Conservation (phyloP, 371 early-diverging fungal genomes). For the Funneliformis caledonium region DNA sequence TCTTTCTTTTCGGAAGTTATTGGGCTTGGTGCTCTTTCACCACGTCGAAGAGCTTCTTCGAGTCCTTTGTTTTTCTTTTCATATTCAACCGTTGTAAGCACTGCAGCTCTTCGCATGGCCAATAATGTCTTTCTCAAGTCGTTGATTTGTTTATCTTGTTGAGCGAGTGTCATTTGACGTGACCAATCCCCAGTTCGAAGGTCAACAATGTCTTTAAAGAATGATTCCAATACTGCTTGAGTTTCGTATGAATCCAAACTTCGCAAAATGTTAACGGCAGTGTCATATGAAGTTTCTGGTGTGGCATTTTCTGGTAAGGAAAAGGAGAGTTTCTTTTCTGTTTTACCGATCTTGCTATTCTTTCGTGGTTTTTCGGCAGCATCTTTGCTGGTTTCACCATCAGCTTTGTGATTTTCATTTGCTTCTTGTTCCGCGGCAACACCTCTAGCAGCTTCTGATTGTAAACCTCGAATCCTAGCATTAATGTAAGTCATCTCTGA, state of each 20-base stretch:
- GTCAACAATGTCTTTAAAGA: conserved; percentile 80
- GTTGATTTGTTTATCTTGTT: conserved; percentile 71
- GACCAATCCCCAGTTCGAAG: conserved; percentile 68
- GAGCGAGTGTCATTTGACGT: conserved; percentile 63
- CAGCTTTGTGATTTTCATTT: conserved; percentile 35
- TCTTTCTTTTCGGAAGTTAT: background rate
- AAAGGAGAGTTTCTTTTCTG: conserved; percentile 58
- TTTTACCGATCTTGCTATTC: conserved; percentile 48
- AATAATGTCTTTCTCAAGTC: conserved; percentile 77
- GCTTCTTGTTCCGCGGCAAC: conserved; percentile 47
- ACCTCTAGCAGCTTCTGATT: conserved; percentile 72
- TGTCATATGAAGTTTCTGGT: conserved; percentile 64
- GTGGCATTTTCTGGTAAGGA: conserved; percentile 60
- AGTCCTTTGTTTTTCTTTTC: conserved; percentile 60
- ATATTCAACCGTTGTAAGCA: conserved; percentile 77
- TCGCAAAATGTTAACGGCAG: conserved; percentile 68
- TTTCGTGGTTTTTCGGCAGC: conserved; percentile 47
- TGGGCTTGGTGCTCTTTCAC: conserved; percentile 29
- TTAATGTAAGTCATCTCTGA: conserved; percentile 80
- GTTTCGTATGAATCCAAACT: conserved; percentile 73
- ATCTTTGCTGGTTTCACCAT: conserved; percentile 50
- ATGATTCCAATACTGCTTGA: conserved; percentile 67
- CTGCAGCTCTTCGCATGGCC: conserved; percentile 81
- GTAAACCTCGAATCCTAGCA: conserved; percentile 70
- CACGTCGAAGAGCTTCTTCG: conserved; percentile 10